Evolutionary conservation across 75 land plant genomes (phyloP), one percentile per base, ranked within the genome.

Genomic region (Cryptomeria japonica): DNA sequence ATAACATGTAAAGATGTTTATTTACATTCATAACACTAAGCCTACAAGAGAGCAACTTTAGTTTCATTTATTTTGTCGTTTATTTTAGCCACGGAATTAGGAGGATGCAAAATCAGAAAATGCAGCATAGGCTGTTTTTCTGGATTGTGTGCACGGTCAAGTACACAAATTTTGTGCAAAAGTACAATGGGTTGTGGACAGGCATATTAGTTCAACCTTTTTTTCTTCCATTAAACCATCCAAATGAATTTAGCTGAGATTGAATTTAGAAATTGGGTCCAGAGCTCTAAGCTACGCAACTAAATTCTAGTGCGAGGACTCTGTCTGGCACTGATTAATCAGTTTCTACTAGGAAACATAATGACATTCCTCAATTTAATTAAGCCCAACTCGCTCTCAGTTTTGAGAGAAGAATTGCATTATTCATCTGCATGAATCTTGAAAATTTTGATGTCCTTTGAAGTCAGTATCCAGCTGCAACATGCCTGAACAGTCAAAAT

Each of bases 361-460:
- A 32, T 82, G 53, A 28, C 82, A 79, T 82, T 82, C 5, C 15
- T n/a, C 42, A 82, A 44, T 82, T 82, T 82, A 46, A 80, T 41
- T 41, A 39, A 80, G 83, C 46, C 44, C 44, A 46, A 25, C 34
- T 82, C 28, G n/a, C 41, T 44, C 46, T 11, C 53, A 82, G 32
- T 82, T 82, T n/a, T 46, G 15, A 46, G 51, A 46, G 32, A 28
- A 82, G 46, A 82, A 14, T 28, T 82, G 28, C 47, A 28, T 22
- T 80, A 8, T 44, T 80, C 28, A 42, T 82, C 13, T 82, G 51
- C 16, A 46, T 51, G 47, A 46, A n/a, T 82, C 32, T 82, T 44
- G 41, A 41, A 28, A n/a, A 28, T 44, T 46, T 34, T 82, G 53
- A 82, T 46, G 42, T 37, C 10, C 53, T 82, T 46, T 82, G 32